Percentiles rank a stretch among this genome's conserved stretches.
Evolutionary conservation across 305 asterid genomes (phyloP).

Genomic region (Rubia balearica): DNA sequence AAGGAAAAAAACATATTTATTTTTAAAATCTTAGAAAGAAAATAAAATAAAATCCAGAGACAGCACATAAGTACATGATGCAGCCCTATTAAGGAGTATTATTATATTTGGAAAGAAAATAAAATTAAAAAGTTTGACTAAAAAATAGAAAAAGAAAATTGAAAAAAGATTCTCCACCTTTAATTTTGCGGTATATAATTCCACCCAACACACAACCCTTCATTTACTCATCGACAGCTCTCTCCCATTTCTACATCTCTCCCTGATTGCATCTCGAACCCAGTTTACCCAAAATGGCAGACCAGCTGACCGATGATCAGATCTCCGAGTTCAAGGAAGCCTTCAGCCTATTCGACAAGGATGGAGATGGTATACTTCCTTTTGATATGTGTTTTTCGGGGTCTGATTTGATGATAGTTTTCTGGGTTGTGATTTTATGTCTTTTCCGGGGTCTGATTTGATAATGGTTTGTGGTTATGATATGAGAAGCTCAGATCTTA

Average conservation of each 20-base stretch:
- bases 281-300: conserved; percentile 24
- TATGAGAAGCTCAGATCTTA: conserved; percentile 15
- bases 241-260: conserved; percentile 1
- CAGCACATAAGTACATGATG: background rate
- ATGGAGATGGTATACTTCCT: conserved; percentile 28
- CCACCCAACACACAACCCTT: conserved; percentile 8
- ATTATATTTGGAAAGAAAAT: background rate
- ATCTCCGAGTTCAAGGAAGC: conserved; percentile 38
- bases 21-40: too few species aligned
- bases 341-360: conserved; percentile 35
- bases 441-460: background rate
- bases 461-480: background rate
- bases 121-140: background rate
- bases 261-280: conserved; percentile 12
- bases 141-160: background rate
- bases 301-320: conserved; percentile 37
- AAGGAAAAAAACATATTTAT: background rate
- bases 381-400: background rate
- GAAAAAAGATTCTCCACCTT: conserved; percentile 11
- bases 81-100: background rate
- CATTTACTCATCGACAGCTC: conserved; percentile 19
- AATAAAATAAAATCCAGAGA: background rate
- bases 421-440: background rate
- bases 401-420: background rate
- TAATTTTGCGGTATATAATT: conserved; percentile 11